phyloP scores from a whole-genome alignment of 176 grass and related monocot species.

The Carex parvula region DNA sequence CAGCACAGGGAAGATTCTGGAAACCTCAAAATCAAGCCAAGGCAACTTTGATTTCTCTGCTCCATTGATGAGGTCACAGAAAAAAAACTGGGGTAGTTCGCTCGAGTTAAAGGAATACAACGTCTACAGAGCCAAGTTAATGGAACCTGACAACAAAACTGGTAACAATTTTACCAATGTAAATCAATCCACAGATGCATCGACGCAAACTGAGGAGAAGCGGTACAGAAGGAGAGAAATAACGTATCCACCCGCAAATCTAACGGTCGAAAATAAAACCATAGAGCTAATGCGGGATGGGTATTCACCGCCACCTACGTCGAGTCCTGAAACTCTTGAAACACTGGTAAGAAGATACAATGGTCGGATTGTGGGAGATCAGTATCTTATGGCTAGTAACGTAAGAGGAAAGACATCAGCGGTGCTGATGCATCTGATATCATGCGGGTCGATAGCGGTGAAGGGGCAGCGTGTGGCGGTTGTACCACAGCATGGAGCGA shows the following conservation, averaged over 20 bases:
- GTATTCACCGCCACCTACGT: constrained; percentile 58
- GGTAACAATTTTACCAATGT: not conserved
- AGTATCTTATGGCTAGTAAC: not conserved
- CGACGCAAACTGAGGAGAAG: constrained; percentile 79
- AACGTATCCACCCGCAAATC: not conserved
- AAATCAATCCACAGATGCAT: constrained; percentile 43
- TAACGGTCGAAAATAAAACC: not conserved
- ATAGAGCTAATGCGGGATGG: constrained; percentile 51
- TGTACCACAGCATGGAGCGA: constrained; percentile 28
- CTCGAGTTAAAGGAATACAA: constrained; percentile 37
- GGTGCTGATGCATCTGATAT: constrained; percentile 82
- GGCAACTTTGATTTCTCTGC: not conserved
- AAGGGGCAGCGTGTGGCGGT: constrained; percentile 34
- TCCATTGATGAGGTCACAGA: constrained; percentile 12
- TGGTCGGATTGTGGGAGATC: constrained; percentile 24
- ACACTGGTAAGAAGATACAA: constrained; percentile 54
- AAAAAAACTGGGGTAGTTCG: not conserved
- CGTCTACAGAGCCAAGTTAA: constrained; percentile 37
- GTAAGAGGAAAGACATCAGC: constrained; percentile 51
- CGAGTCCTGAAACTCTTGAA: constrained; percentile 78
- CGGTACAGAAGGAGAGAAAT: not conserved
- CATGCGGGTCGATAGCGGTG: constrained; percentile 69
- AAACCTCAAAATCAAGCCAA: constrained; percentile 13
- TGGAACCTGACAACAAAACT: not conserved
- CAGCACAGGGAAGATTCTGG: constrained; percentile 32